Base-by-base conservation (phyloP, 129 eudicot species). In the Flaveria linearis region DNA sequence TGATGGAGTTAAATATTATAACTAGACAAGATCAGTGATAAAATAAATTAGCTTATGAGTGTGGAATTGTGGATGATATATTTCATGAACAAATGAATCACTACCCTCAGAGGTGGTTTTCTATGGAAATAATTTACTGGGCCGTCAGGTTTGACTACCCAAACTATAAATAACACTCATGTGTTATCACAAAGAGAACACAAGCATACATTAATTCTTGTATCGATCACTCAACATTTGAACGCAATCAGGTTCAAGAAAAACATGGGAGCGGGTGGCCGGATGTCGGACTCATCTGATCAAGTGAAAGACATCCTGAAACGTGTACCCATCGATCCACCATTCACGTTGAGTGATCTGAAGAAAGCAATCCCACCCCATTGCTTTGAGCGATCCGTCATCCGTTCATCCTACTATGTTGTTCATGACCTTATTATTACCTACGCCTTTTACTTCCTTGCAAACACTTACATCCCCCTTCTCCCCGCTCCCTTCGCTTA, bases 331-430 rank as follows among this genome's bases (percentile, higher is more conserved):
- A 49, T 64, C 28, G 78, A 64, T 39, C 83, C 83, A 3, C 83
- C 83, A n/a, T 80, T 79, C 78, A 41, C 83, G 18, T 47, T 79
- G 10, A 69, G 78, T 7, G 83, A 79, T 56, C 76, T 79, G 5
- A 79, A 79, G 78, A 79, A 79, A 72, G 83, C 83, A 6, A 79
- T 79, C 10, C 83, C 83, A 13, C 8, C 78, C 30, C 79, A 80
- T 65, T 80, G 83, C 46, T 80, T 80, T 5, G 43, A 80, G 20
- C 62, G 72, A 12, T 80, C 83, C 9, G 39, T 65, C 5, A 26
- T 80, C 11, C 72, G 74, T 7, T 80, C 83, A 64, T 80, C 76
- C 5, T 75, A 68, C 55, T 80, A 80, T 18, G 78, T 79, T 30
- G 63, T 79, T 50, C 82, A 78, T 7, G 82, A 78, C 12, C 77